Percentiles rank a stretch among this genome's conserved stretches.
Evolutionary conservation across 2,329 filamentous ascomycete species (phyloP).

Genomic region (Scedosporium apiospermum): DNA sequence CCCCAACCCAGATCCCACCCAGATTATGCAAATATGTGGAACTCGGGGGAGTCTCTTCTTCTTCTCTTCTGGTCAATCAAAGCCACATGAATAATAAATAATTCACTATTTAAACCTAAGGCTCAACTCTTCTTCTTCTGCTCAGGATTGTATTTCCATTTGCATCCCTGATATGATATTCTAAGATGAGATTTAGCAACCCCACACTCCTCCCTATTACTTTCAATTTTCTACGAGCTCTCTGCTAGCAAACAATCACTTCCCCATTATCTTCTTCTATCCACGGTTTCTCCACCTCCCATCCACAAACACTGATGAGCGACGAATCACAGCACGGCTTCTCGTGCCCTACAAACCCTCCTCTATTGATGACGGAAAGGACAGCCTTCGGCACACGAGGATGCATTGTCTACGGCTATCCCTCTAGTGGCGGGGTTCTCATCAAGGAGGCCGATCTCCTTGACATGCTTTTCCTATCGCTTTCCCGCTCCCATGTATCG

Average conservation of each 20-base stretch:
- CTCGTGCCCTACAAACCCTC: neutral
- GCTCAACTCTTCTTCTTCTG: neutral
- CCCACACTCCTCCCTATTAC: neutral
- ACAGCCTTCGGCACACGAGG: neutral
- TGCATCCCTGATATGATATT: neutral
- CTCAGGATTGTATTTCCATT: neutral
- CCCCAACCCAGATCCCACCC: neutral
- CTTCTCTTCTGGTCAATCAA: neutral
- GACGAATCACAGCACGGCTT: neutral
- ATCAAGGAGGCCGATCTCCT: neutral
- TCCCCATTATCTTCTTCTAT: neutral
- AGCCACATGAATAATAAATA: neutral
- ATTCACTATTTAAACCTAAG: neutral
- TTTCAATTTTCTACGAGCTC: neutral
- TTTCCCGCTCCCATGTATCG: neutral
- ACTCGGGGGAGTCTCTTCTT: neutral
- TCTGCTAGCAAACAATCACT: neutral
- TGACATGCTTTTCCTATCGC: neutral
- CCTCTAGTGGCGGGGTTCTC: neutral
- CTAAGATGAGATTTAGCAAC: neutral
- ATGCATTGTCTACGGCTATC: neutral
- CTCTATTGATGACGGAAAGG: neutral
- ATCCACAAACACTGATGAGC: neutral
- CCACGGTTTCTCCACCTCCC: neutral
- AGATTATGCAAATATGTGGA: neutral